Evolutionary conservation across 2,329 filamentous ascomycete species (phyloP).

Genomic region (Trichoderma aggressivum): DNA sequence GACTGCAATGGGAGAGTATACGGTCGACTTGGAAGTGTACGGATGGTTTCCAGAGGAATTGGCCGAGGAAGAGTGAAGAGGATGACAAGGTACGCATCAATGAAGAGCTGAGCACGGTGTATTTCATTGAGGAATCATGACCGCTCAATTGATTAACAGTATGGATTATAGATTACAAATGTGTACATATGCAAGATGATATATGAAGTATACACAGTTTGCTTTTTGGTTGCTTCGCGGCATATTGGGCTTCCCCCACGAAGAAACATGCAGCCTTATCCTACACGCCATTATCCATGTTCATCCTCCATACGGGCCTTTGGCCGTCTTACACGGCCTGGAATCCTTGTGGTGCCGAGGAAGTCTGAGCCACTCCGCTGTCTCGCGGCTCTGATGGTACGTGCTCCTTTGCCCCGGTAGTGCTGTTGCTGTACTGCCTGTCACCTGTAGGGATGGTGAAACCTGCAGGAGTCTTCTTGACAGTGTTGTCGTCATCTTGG

Average conservation of each 20-base stretch:
- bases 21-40: conserved; percentile 48
- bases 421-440: not conserved
- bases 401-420: not conserved
- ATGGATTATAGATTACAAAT: not conserved
- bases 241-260: not conserved
- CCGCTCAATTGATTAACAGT: not conserved
- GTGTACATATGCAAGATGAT: not conserved
- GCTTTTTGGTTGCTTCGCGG: not conserved
- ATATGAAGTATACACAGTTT: not conserved
- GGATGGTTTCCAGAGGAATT: conserved; percentile 55
- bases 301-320: not conserved
- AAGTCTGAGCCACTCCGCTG: not conserved
- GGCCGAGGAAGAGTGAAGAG: conserved; percentile 39
- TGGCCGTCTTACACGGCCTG: not conserved
- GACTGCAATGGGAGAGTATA: conserved; percentile 49
- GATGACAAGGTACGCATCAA: not conserved
- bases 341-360: not conserved
- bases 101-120: not conserved
- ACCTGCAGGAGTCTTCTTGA: not conserved
- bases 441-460: not conserved
- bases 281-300: not conserved
- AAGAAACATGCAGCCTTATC: not conserved
- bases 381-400: not conserved
- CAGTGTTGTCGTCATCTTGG: conserved; percentile 37
- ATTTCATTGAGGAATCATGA: not conserved